Percentiles rank a stretch among this genome's conserved stretches.
Evolutionary conservation across 805 yeast species (phyloP).

Genomic region (Metschnikowia lochheadii): DNA sequence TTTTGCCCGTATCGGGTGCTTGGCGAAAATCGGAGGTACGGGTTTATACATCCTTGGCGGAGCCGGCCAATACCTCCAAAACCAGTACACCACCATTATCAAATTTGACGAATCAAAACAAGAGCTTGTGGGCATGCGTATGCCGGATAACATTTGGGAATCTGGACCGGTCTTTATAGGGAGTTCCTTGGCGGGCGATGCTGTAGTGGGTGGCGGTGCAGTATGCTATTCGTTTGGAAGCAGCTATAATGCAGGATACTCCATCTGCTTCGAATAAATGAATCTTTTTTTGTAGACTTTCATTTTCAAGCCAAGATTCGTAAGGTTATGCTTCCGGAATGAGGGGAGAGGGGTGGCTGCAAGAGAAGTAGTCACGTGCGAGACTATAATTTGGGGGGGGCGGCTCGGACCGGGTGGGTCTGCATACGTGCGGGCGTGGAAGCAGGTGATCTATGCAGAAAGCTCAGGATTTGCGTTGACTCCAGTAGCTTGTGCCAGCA

Average conservation of each 20-base stretch:
- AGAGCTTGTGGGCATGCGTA: constrained; percentile 7
- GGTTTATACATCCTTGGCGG: constrained; percentile 55
- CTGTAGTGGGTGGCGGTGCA: constrained; percentile 64
- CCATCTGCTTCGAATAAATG: neutral
- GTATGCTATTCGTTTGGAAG: constrained; percentile 79
- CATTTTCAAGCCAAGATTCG: neutral
- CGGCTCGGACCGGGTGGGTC: neutral
- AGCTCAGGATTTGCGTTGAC: neutral
- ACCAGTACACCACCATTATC: constrained; percentile 28
- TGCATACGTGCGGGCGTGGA: neutral
- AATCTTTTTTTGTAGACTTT: too few species aligned
- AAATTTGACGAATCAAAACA: constrained; percentile 21
- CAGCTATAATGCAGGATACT: constrained; percentile 26
- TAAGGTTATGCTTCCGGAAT: neutral
- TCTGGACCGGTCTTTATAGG: constrained; percentile 53
- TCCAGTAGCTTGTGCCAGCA: neutral
- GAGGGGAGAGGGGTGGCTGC: neutral
- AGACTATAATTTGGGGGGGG: neutral
- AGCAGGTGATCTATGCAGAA: neutral
- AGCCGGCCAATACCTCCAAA: constrained; percentile 40
- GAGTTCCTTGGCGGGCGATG: constrained; percentile 35
- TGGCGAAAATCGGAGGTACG: constrained; percentile 25
- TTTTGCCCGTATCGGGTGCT: constrained; percentile 49
- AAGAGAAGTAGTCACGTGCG: neutral
- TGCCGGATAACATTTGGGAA: constrained; percentile 37